These are phyloP conservation scores for Colletotrichum incanum DNA, from an alignment of 2,329 filamentous ascomycete genomes.

Conservation along the genomic window DNA sequence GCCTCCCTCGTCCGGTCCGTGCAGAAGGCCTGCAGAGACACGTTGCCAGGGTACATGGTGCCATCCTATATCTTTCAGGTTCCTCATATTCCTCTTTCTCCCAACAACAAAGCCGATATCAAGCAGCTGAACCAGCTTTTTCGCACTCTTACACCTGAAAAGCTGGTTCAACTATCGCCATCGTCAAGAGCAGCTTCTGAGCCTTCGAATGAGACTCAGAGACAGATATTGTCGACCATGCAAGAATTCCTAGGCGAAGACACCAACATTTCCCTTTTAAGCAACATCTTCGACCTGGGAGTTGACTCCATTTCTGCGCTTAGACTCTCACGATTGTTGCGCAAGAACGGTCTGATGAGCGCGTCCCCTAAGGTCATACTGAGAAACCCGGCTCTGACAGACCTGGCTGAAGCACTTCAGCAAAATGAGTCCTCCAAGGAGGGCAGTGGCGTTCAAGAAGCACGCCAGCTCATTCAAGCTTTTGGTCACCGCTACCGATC, in stretches of 20 bases:
- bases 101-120: slow-evolving; percentile 91
- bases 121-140: slow-evolving; percentile 80
- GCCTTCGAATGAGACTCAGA: slow-evolving; percentile 55
- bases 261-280: slow-evolving; percentile 63
- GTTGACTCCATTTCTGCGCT: slow-evolving; percentile 91
- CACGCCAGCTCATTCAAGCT: slow-evolving; percentile 74
- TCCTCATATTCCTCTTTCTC: slow-evolving; percentile 81
- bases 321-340: slow-evolving; percentile 76
- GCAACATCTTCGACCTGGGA: slow-evolving; percentile 88
- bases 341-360: slow-evolving; percentile 71
- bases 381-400: slow-evolving; percentile 68
- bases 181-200: slow-evolving; percentile 44
- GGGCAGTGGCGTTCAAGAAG: slow-evolving; percentile 57
- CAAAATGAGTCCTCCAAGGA: slow-evolving; percentile 39
- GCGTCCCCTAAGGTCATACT: slow-evolving; percentile 79
- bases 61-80: slow-evolving; percentile 86
- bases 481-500: slow-evolving; percentile 74
- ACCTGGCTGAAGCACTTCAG: slow-evolving; percentile 60
- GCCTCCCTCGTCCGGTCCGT: slow-evolving; percentile 48
- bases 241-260: slow-evolving; percentile 66
- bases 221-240: slow-evolving; percentile 68
- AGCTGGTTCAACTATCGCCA: slow-evolving; percentile 71
- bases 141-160: slow-evolving; percentile 69
- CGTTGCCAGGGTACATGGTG: slow-evolving; percentile 89
- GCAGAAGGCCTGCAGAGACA: slow-evolving; percentile 72